Base-by-base conservation (phyloP, 192 early-diverging fungal genomes). In the Gaertneriomyces semiglobifer region DNA sequence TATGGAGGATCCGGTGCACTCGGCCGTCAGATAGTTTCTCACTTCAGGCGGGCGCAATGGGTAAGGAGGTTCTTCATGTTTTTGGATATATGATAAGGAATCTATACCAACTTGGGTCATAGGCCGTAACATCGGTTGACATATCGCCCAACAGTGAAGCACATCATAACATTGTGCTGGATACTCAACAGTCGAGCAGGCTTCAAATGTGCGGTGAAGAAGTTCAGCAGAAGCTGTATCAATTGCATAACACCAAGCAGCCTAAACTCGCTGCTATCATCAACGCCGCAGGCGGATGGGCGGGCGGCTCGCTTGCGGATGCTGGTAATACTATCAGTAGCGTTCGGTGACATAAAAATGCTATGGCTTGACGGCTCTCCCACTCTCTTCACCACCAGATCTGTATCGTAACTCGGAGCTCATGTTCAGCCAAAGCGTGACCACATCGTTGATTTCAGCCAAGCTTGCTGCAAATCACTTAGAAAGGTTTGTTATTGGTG, bases 231-330 rank as follows among this genome's bases (percentile, higher is more conserved):
- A 70, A 53, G 16, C 51, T 73, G 10, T 54, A 12, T 63, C 41
- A 8, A 14, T 73, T 43, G 65, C 25, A 33, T 33, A 85, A 19
- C 62, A 58, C 5, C 70, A 39, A 57, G 12, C 11, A 18, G 39
- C 5, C 12, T 1, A 89, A 92, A 66, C 74, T 90, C 8, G 88
- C 90, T 60, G 93, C 90, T 2, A 81, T 98, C 52, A 69, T 98
- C 38, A 95, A 92, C 69, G 93, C 93, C 11, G 96, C 96, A 43
- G 96, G 96, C 56, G 96, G 96, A 6, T 98, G 93, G 92, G 90
- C 89, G 50, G 93, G 93, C 41, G 96, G 96, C 12, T 92, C 91
- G 66, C 85, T 91, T 25, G 80, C 77, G 14, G 85, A 85, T 69
- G 66, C 74, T 41, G 81, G 84, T 84, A 82, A 19, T 70, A 44